These are phyloP conservation scores for Brassica juncea DNA, from an alignment of 345 rosid genomes.

Conservation along the genomic window DNA sequence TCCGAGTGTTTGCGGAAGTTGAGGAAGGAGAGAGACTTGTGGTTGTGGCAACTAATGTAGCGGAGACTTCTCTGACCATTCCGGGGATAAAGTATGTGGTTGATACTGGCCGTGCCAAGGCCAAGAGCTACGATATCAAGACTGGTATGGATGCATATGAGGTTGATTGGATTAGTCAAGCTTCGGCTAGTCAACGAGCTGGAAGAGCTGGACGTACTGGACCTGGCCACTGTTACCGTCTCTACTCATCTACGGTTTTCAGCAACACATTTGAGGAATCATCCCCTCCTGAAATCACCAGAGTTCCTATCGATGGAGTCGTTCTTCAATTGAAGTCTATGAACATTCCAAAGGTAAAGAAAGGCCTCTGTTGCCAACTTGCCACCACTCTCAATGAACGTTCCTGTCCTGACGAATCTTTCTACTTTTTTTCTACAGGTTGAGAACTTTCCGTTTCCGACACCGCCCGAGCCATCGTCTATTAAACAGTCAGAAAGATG, in stretches of 20 bases:
- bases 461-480: constrained; percentile 69
- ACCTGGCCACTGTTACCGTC: background rate
- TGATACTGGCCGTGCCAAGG: constrained; percentile 92
- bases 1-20: background rate
- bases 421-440: constrained; percentile 50
- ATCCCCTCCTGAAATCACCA: constrained; percentile 76
- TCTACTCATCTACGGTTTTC: constrained; percentile 77
- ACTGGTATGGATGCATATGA: background rate
- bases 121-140: constrained; percentile 64
- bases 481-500: constrained; percentile 70
- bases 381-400: background rate
- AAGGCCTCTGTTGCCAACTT: constrained; percentile 14
- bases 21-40: background rate
- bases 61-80: constrained; percentile 42
- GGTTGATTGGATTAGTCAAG: background rate
- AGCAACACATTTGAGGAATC: constrained; percentile 69
- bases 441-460: constrained; percentile 88
- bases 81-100: constrained; percentile 95
- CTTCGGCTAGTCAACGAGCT: background rate
- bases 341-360: constrained; percentile 67
- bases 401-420: background rate
- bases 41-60: background rate
- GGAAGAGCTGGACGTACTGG: background rate
- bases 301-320: constrained; percentile 81
- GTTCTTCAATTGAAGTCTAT: constrained; percentile 90